phyloP scores from a whole-genome alignment of 2,329 filamentous ascomycete genomes.

The Aureobasidium leucospermi region DNA sequence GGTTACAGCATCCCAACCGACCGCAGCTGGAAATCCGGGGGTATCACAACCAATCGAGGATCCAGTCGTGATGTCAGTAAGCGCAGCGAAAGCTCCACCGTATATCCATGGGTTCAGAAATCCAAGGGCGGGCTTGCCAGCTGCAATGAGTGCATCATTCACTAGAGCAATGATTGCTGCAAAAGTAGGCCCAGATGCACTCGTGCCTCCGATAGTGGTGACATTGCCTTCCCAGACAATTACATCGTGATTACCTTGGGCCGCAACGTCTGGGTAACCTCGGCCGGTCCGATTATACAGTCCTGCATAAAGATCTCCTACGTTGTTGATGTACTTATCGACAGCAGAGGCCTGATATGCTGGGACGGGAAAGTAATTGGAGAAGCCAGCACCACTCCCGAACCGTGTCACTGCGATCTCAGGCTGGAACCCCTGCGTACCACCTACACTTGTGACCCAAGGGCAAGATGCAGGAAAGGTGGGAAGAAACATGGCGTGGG shows the following conservation, averaged over 20 bases:
- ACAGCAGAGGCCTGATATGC: slow-evolving; percentile 34
- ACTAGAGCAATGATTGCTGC: slow-evolving; percentile 53
- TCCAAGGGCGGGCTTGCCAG: slow-evolving; percentile 44
- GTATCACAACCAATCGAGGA: slow-evolving; percentile 32
- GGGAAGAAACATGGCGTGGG: slow-evolving; percentile 37
- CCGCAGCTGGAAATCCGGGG: slow-evolving; percentile 24
- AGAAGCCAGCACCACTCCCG: slow-evolving; percentile 35
- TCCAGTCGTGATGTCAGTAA: slow-evolving; percentile 42
- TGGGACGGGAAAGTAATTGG: slow-evolving; percentile 26
- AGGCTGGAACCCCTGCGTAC: slow-evolving; percentile 33
- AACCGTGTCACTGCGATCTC: slow-evolving; percentile 38
- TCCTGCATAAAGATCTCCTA: slow-evolving; percentile 33
- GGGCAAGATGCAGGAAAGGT: slow-evolving; percentile 42
- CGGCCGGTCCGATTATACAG: slow-evolving; percentile 38
- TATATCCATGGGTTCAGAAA: slow-evolving; percentile 59
- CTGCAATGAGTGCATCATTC: slow-evolving; percentile 51
- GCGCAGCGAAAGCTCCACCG: slow-evolving; percentile 36
- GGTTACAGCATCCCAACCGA: slow-evolving; percentile 28
- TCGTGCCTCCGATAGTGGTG: slow-evolving; percentile 46
- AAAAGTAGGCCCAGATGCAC: slow-evolving; percentile 51
- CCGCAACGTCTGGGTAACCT: slow-evolving; percentile 40
- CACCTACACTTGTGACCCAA: slow-evolving; percentile 41
- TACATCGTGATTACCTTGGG: slow-evolving; percentile 45
- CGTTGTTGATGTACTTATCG: slow-evolving; percentile 28
- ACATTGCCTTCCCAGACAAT: slow-evolving; percentile 36